Evolutionary conservation across 345 rosid genomes (phyloP).

Genomic region (Dipteronia sinensis): DNA sequence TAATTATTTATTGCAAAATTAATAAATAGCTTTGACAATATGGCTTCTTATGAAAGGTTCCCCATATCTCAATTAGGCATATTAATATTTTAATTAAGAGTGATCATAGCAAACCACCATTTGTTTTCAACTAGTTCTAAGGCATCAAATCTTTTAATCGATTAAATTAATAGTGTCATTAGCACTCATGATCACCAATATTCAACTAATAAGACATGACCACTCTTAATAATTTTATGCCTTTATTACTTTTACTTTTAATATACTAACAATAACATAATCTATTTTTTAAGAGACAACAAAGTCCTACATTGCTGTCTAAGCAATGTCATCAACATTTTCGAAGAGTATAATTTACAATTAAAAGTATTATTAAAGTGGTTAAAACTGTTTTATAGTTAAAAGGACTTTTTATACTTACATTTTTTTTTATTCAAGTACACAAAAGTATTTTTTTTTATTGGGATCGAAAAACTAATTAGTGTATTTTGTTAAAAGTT

Average conservation of each 20-base stretch:
- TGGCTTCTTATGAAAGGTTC: not conserved
- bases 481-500: too few relatives aligned
- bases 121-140: not conserved
- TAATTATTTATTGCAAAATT: not conserved
- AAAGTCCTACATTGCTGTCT: slow-evolving; percentile 22
- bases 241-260: not conserved
- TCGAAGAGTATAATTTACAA: not conserved
- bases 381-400: not conserved
- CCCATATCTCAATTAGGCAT: not conserved
- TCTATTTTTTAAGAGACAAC: not conserved
- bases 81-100: not conserved
- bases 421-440: not conserved
- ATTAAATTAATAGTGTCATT: not conserved
- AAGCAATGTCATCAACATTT: not conserved
- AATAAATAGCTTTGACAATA: not conserved
- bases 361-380: not conserved
- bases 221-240: not conserved
- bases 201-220: not conserved
- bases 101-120: not conserved
- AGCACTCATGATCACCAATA: not conserved
- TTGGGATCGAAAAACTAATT: not conserved
- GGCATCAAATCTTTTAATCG: not conserved
- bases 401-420: not conserved
- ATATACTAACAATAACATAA: not conserved
- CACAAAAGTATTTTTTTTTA: not conserved